Base-by-base conservation (phyloP, 2,329 filamentous ascomycete genomes). In the Curvularia spicifera region DNA sequence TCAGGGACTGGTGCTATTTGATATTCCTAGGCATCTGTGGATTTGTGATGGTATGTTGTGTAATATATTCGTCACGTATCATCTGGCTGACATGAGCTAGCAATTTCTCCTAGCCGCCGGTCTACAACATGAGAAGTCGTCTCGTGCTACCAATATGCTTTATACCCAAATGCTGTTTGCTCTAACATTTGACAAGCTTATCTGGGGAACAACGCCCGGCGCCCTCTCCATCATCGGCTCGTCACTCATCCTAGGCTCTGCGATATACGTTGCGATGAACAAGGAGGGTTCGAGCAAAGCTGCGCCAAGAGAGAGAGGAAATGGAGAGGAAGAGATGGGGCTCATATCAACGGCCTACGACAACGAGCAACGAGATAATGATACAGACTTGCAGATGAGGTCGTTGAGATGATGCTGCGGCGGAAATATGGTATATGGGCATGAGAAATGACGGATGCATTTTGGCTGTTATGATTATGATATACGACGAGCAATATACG, bases 61-160 rank as follows among this genome's bases (percentile, higher is more conserved):
- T 7, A 2, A 10, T 6, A 1, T 1, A 15, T 18, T 8, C n/a
- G 15, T 35, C 22, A 47, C 9, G 45, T 15, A 1, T 28, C 12
- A 18, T 46, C 24, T 12, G 2, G 35, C 49, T 62, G 40, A 63
- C 42, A 5, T 8, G 2, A 1, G 5, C 9, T 47, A 82, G 80
- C 93, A 97, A 83, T 92, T 92, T 65, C 82, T 96, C n/a, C 80
- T 96, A 18, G 95, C 93, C 1, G 84, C 86, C 0, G 92, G 91
- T 0, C 78, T 97, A 47, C 82, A 89, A 24, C 86, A 89, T 60
- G 90, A 93, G 69, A 89, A 89, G 61, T 84, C 83, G 1, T 79
- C 79, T 3, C 80, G 85, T 20, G 87, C 86, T 2, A 89, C 86
- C 0, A 87, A 86, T 53, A 89, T 90, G 86, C 79, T 88, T 0